A percentile compares a stretch with the other conserved stretches of the same genome.
These are phyloP conservation scores for Oryza brachyantha DNA, from an alignment of 176 grass and related monocot species.

Conservation along the genomic window DNA sequence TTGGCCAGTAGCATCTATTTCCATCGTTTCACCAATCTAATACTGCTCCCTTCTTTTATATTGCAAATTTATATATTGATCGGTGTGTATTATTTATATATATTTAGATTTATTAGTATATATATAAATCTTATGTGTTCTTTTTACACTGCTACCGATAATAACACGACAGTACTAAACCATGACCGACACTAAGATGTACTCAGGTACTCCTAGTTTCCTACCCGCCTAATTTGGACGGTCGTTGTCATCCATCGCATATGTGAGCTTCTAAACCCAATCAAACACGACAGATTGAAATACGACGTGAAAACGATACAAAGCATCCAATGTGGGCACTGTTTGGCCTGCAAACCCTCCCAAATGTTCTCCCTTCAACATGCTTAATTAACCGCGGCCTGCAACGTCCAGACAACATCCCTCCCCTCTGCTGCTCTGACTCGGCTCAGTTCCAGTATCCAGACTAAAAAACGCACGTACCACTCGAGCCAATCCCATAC, in stretches of 20 bases:
- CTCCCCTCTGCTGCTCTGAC: constrained; percentile 34
- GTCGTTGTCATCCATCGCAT: neutral
- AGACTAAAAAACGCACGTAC: neutral
- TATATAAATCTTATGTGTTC: too few relatives aligned
- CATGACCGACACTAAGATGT: neutral
- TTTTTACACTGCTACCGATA: neutral
- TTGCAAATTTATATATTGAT: too few relatives aligned
- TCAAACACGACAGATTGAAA: constrained; percentile 37
- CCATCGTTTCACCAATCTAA: neutral
- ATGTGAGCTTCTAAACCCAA: neutral
- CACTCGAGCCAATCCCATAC: neutral
- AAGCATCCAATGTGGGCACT: constrained; percentile 25
- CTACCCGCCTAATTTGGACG: neutral
- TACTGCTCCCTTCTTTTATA: too few relatives aligned
- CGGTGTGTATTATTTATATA: too few relatives aligned
- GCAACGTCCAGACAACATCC: constrained; percentile 33
- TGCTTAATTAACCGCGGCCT: neutral
- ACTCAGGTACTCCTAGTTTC: neutral
- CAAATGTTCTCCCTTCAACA: neutral
- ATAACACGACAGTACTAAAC: neutral
- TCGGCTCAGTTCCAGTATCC: neutral
- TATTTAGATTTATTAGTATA: too few relatives aligned
- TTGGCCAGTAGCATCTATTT: neutral
- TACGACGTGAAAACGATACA: constrained; percentile 28
- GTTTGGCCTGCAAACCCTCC: neutral